These are phyloP conservation scores for Rhinocladiella similis DNA, from an alignment of 2,329 filamentous ascomycete genomes.

Conservation along the genomic window DNA sequence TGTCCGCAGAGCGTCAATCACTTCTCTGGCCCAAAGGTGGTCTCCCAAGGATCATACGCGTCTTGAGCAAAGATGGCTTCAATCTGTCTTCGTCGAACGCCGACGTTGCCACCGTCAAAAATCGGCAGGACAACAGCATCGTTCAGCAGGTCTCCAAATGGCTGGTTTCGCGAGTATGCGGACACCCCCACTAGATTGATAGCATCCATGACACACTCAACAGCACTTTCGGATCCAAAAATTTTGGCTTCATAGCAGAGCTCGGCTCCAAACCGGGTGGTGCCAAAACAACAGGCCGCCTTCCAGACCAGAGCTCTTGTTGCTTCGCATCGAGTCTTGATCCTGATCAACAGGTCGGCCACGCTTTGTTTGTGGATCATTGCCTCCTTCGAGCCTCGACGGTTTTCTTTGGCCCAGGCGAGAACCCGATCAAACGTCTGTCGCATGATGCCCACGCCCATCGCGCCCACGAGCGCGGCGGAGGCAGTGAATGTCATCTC, in stretches of 20 bases:
- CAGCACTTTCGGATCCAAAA: slow-evolving; percentile 51
- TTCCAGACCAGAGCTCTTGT: slow-evolving; percentile 55
- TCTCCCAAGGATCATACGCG: slow-evolving; percentile 50
- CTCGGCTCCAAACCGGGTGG: slow-evolving; percentile 46
- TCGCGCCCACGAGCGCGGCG: slow-evolving; percentile 55
- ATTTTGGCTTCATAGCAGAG: slow-evolving; percentile 54
- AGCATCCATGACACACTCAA: slow-evolving; percentile 50
- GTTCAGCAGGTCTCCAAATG: slow-evolving; percentile 47
- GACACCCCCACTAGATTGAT: slow-evolving; percentile 56
- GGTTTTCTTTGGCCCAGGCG: slow-evolving; percentile 50
- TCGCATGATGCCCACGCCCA: slow-evolving; percentile 56
- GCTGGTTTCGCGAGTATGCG: slow-evolving; percentile 44
- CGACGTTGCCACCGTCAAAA: slow-evolving; percentile 58
- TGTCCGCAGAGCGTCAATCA: not conserved
- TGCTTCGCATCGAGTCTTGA: slow-evolving; percentile 55
- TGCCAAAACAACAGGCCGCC: slow-evolving; percentile 47
- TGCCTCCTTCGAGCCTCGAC: slow-evolving; percentile 45
- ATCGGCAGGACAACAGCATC: slow-evolving; percentile 50
- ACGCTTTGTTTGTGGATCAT: slow-evolving; percentile 53
- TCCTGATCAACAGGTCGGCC: slow-evolving; percentile 52
- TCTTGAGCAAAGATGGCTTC: slow-evolving; percentile 38
- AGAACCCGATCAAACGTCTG: slow-evolving; percentile 55
- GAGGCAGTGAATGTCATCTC: slow-evolving; percentile 46
- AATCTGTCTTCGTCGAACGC: slow-evolving; percentile 49
- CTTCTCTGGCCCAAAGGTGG: slow-evolving; percentile 18